Percentiles rank a stretch among this genome's conserved stretches.
Evolutionary conservation across 345 rosid species (phyloP).

Genomic region (Rhodamnia rubescens): DNA sequence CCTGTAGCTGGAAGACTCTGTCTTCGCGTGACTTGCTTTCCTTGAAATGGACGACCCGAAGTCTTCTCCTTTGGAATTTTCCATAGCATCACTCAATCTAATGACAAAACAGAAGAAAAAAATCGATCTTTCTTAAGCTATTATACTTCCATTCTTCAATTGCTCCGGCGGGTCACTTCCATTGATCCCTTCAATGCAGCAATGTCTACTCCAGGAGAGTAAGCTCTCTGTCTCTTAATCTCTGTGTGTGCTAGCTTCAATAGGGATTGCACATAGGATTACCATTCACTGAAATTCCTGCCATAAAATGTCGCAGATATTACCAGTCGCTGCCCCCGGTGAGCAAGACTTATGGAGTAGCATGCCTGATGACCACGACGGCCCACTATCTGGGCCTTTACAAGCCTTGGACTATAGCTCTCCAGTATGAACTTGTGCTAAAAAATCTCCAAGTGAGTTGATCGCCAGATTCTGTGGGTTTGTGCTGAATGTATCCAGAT

Average conservation of each 20-base stretch:
- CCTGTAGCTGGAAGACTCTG: not conserved
- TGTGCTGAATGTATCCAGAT: not conserved
- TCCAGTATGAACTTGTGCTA: slow-evolving; percentile 31
- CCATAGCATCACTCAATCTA: not conserved
- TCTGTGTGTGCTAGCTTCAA: not conserved
- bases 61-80: slow-evolving; percentile 3
- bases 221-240: slow-evolving; percentile 8
- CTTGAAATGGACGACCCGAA: not conserved
- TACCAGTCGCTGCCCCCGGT: slow-evolving; percentile 54
- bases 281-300: not conserved
- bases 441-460: slow-evolving; percentile 38
- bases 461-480: not conserved
- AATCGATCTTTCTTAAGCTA: not conserved
- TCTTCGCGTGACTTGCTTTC: not conserved
- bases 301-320: slow-evolving; percentile 19
- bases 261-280: not conserved
- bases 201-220: slow-evolving; percentile 60
- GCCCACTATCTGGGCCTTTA: slow-evolving; percentile 36
- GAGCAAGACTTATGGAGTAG: slow-evolving; percentile 56
- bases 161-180: not conserved
- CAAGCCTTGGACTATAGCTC: slow-evolving; percentile 17
- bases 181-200: not conserved
- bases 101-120: not conserved
- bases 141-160: not conserved
- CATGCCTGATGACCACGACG: slow-evolving; percentile 42